Base-by-base conservation (phyloP, 169 alveolate species). In the Blepharisma undulans region DNA sequence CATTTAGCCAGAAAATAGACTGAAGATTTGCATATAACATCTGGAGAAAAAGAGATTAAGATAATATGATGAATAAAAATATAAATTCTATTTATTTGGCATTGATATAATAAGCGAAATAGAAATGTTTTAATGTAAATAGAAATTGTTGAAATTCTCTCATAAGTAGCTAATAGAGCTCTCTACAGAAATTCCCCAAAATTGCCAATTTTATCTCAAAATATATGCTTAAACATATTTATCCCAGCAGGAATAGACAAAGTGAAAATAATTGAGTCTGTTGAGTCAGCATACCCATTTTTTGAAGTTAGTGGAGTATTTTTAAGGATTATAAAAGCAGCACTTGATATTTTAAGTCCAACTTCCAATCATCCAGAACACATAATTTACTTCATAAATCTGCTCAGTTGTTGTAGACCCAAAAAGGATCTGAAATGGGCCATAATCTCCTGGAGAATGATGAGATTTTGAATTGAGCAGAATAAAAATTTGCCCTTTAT, bases 181-280 rank as follows among this genome's bases (percentile, higher is more conserved):
- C n/a, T n/a, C n/a, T n/a, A n/a, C n/a, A n/a, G n/a, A n/a, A n/a
- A n/a, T n/a, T n/a, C n/a, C n/a, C n/a, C n/a, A n/a, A n/a, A n/a
- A n/a, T n/a, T n/a, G n/a, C n/a, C n/a, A n/a, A n/a, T n/a, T n/a
- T n/a, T n/a, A n/a, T n/a, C n/a, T n/a, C n/a, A n/a, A n/a, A n/a
- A n/a, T n/a, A n/a, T n/a, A 72, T 86, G 84, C n/a, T 61, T 72
- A 84, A 84, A 86, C 27, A 86, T 18, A 32, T 86, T 85, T 71
- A 25, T 4, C 25, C 36, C 29, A 27, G 72, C 25, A 33, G 84
- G 29, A 36, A 72, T n/a, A 1, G 25, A 19, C 16, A 86, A 86
- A 22, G 27, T 27, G n/a, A 86, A 30, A 19, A 21, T 29, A 21
- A 18, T 19, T 21, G 27, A 21, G 25, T 30, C 36, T 27, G 19